phyloP scores from a whole-genome alignment of 306 rosid genomes.

The Dalbergia cochinchinensis region DNA sequence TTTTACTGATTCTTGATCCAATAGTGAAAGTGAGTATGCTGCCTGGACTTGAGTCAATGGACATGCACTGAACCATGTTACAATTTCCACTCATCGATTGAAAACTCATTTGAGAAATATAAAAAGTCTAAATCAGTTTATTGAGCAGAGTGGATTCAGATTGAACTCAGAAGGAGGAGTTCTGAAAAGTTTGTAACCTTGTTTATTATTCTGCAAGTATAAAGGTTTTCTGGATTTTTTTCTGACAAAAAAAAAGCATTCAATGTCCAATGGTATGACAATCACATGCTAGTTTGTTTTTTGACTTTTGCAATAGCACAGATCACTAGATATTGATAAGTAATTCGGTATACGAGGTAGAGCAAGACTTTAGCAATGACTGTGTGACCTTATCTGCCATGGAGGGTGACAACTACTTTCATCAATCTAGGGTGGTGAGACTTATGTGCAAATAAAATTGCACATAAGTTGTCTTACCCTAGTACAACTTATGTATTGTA shows the following conservation, averaged over 20 bases:
- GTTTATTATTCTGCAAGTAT: slow-evolving; percentile 32
- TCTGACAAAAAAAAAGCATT: slow-evolving; percentile 18
- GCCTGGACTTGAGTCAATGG: slow-evolving; percentile 98
- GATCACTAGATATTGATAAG: too few relatives aligned
- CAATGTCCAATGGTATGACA: slow-evolving; percentile 12
- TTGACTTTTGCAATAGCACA: slow-evolving; percentile 15
- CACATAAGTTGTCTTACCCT: too few relatives aligned
- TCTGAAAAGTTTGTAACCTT: slow-evolving; percentile 71
- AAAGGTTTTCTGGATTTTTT: slow-evolving; percentile 2
- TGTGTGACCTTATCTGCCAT: too few relatives aligned
- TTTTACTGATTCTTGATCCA: slow-evolving; percentile 39
- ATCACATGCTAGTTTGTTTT: background rate
- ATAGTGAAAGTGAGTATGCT: slow-evolving; percentile 96
- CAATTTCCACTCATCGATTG: slow-evolving; percentile 84
- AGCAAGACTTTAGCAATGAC: too few relatives aligned
- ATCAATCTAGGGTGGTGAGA: too few relatives aligned
- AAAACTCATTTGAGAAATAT: slow-evolving; percentile 75
- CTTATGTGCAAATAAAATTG: too few relatives aligned
- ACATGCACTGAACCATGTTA: slow-evolving; percentile 87
- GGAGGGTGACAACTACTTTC: too few relatives aligned
- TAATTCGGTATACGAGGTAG: too few relatives aligned
- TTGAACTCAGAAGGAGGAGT: slow-evolving; percentile 94
- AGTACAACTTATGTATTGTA: too few relatives aligned
- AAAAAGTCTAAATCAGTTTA: slow-evolving; percentile 73
- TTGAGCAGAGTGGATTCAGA: slow-evolving; percentile 78